These are phyloP conservation scores for Lepidopterella palustris DNA, from an alignment of 495 filamentous ascomycete genomes.

Conservation along the genomic window DNA sequence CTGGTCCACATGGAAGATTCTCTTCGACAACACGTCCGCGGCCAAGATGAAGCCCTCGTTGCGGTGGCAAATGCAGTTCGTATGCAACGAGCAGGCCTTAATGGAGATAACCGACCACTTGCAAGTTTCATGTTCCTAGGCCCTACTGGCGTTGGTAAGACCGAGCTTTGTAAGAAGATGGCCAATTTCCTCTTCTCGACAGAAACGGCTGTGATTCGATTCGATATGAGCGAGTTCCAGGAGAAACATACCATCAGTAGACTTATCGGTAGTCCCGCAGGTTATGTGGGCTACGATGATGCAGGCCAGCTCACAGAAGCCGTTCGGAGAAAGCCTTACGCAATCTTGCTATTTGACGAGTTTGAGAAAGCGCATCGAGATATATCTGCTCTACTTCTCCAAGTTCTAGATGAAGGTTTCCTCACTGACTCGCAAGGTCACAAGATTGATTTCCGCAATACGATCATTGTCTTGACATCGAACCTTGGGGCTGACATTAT, in stretches of 20 bases:
- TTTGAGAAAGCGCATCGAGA: constrained; percentile 97
- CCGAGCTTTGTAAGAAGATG: constrained; percentile 93
- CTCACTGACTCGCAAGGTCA: constrained; percentile 93
- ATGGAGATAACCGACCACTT: constrained; percentile 81
- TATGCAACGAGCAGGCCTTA: constrained; percentile 87
- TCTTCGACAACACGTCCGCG: constrained; percentile 74
- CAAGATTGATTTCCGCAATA: constrained; percentile 93
- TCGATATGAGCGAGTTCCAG: constrained; percentile 97
- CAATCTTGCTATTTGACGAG: constrained; percentile 90
- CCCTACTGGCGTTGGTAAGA: constrained; percentile 95
- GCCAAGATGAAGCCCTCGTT: constrained; percentile 87
- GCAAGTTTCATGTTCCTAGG: constrained; percentile 98
- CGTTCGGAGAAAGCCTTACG: constrained; percentile 90
- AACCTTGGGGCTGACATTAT: constrained; percentile 81
- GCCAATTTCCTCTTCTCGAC: constrained; percentile 89
- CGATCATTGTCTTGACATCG: constrained; percentile 90
- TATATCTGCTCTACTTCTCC: constrained; percentile 87
- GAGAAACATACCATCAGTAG: constrained; percentile 94
- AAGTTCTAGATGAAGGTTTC: constrained; percentile 95
- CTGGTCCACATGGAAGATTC: constrained; percentile 92
- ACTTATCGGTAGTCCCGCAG: constrained; percentile 85
- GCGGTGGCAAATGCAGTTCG: constrained; percentile 90
- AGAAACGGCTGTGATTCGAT: constrained; percentile 80
- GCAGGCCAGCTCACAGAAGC: constrained; percentile 95
- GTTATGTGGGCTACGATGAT: constrained; percentile 95